Percentiles rank a stretch among this genome's conserved stretches.
Evolutionary conservation across 345 rosid genomes (phyloP).

Genomic region (Psidium guajava): DNA sequence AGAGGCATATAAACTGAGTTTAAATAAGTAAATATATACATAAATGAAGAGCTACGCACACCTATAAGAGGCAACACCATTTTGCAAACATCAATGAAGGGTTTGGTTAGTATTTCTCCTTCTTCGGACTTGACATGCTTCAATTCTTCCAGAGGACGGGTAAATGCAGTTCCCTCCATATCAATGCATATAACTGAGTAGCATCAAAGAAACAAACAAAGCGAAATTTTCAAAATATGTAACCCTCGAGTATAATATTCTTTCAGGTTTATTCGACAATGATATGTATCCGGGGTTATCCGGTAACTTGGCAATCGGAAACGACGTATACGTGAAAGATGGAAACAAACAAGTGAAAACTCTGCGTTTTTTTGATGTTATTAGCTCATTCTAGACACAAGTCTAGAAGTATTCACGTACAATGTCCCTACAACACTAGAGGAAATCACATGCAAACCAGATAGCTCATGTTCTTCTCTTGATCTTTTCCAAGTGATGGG

Average conservation of each 20-base stretch:
- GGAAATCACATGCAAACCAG: background rate
- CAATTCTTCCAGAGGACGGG: conserved; percentile 70
- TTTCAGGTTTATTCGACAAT: background rate
- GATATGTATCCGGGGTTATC: background rate
- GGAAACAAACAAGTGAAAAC: background rate
- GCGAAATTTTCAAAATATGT: background rate
- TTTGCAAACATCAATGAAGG: conserved; percentile 76
- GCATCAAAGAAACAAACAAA: background rate
- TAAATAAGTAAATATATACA: background rate
- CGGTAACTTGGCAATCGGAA: background rate
- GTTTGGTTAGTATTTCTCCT: conserved; percentile 69
- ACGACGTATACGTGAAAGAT: background rate
- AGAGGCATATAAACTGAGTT: background rate
- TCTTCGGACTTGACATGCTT: conserved; percentile 51
- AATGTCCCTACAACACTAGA: background rate
- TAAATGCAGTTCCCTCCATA: conserved; percentile 65
- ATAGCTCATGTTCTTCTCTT: background rate
- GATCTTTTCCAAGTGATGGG: background rate
- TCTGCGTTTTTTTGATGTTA: background rate
- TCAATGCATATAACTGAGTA: background rate
- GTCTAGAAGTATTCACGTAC: background rate
- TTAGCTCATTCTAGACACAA: background rate
- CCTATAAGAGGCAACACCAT: conserved; percentile 61
- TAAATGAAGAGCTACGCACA: background rate
- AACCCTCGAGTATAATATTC: background rate